Percentiles rank a stretch among this genome's conserved stretches.
Conservation (phyloP, 805 yeast species). For the Blastobotrys muscicola region DNA sequence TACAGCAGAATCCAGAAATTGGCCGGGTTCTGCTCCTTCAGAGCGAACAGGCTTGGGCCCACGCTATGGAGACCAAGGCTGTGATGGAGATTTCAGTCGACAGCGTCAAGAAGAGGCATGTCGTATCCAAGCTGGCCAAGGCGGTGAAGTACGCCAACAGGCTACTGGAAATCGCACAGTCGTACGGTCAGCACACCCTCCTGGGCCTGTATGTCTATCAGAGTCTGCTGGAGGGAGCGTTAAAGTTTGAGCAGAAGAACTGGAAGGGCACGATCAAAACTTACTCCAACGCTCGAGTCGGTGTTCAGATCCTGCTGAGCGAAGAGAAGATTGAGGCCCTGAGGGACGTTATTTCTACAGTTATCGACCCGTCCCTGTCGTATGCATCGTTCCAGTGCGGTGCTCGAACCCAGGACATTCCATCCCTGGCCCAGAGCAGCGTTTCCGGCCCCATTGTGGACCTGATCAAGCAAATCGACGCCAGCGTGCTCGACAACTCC, state of each 20-base stretch:
- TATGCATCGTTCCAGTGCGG: constrained; percentile 40
- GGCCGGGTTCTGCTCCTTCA: constrained; percentile 53
- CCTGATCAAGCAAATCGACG: constrained; percentile 32
- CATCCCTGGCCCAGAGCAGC: constrained; percentile 38
- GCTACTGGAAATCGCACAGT: constrained; percentile 23
- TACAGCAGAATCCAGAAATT: constrained; percentile 40
- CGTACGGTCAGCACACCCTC: constrained; percentile 9
- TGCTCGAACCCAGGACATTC: constrained; percentile 37
- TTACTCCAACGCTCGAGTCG: constrained; percentile 52
- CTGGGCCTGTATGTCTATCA: constrained; percentile 19
- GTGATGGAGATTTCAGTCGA: constrained; percentile 40
- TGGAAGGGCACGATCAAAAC: constrained; percentile 46
- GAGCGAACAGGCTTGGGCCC: constrained; percentile 71
- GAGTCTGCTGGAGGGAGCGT: constrained; percentile 45
- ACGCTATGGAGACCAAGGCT: constrained; percentile 53
- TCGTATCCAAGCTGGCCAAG: constrained; percentile 59
- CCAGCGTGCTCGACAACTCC: constrained; percentile 16
- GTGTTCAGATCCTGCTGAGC: constrained; percentile 36
- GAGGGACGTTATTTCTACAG: constrained; percentile 45
- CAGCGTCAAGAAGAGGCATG: constrained; percentile 37
- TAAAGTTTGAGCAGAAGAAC: constrained; percentile 41
- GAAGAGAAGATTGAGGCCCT: constrained; percentile 29
- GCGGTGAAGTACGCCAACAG: constrained; percentile 39
- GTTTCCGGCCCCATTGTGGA: constrained; percentile 30
- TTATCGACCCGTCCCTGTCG: constrained; percentile 58